Conservation (phyloP, 2,329 filamentous ascomycete species). For the Penicillium rolfsii region DNA sequence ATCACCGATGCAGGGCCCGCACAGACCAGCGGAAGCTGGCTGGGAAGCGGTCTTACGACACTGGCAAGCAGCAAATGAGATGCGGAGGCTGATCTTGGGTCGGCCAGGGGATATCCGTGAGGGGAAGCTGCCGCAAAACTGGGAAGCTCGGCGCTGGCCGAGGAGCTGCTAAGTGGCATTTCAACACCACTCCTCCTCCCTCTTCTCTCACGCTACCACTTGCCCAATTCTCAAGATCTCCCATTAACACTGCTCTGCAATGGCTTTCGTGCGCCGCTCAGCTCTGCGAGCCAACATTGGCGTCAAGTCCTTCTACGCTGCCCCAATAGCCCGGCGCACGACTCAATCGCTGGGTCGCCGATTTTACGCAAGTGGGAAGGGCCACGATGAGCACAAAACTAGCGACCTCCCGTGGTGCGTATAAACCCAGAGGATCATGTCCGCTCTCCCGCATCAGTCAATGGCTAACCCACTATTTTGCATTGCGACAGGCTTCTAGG, state of each 20-base stretch:
- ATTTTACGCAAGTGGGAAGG: conserved; percentile 49
- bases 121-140: conserved; percentile 3
- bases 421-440: background rate
- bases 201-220: conserved; percentile 14
- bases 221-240: conserved; percentile 9
- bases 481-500: conserved; percentile 50
- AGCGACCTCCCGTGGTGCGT: conserved; percentile 58
- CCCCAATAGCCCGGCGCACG: conserved; percentile 40
- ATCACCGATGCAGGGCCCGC: conserved; percentile 16
- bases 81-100: background rate
- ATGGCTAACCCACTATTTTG: background rate
- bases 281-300: conserved; percentile 33
- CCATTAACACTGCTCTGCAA: conserved; percentile 26
- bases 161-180: background rate
- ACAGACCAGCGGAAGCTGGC: conserved; percentile 23
- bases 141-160: conserved; percentile 5
- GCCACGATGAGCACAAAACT: conserved; percentile 42
- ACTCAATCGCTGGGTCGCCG: conserved; percentile 49
- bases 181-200: background rate
- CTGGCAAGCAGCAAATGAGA: conserved; percentile 6
- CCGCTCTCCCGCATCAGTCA: background rate
- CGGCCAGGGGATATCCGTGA: background rate
- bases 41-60: conserved; percentile 23
- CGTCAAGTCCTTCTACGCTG: conserved; percentile 38
- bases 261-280: conserved; percentile 41